These are phyloP conservation scores for Dryadomyces quercivorus DNA, from an alignment of 2,329 filamentous ascomycete species.

Conservation along the genomic window DNA sequence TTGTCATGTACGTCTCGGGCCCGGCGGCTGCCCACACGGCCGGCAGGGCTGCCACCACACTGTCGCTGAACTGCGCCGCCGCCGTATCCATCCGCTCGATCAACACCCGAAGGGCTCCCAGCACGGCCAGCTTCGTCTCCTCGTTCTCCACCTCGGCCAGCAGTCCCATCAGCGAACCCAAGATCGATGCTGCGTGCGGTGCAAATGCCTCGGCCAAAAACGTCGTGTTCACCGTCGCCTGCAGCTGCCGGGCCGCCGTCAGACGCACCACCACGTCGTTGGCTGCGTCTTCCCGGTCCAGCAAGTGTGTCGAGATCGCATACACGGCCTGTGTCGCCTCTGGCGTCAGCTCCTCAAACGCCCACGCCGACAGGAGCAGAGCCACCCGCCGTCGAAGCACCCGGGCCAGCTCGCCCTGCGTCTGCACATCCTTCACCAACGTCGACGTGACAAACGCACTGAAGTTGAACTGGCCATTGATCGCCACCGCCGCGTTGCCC, in stretches of 20 bases:
- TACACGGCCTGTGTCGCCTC: slow-evolving; percentile 65
- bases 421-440: slow-evolving; percentile 66
- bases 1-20: slow-evolving; percentile 75
- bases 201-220: slow-evolving; percentile 65
- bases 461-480: slow-evolving; percentile 70
- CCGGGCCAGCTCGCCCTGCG: slow-evolving; percentile 50
- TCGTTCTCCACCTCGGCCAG: slow-evolving; percentile 68
- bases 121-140: slow-evolving; percentile 80
- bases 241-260: slow-evolving; percentile 77
- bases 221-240: slow-evolving; percentile 66
- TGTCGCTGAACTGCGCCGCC: slow-evolving; percentile 57
- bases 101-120: slow-evolving; percentile 74
- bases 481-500: slow-evolving; percentile 67
- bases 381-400: slow-evolving; percentile 78
- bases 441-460: slow-evolving; percentile 65
- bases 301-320: slow-evolving; percentile 76
- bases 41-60: slow-evolving; percentile 70
- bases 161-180: slow-evolving; percentile 64
- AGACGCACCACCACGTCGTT: slow-evolving; percentile 91
- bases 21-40: slow-evolving; percentile 75
- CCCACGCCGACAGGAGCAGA: slow-evolving; percentile 84
- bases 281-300: slow-evolving; percentile 60
- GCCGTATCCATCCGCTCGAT: slow-evolving; percentile 72
- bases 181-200: slow-evolving; percentile 62
- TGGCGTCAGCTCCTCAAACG: slow-evolving; percentile 61